Conservation (phyloP, 2,329 filamentous ascomycete species). For the Trichophyton schoenleinii region DNA sequence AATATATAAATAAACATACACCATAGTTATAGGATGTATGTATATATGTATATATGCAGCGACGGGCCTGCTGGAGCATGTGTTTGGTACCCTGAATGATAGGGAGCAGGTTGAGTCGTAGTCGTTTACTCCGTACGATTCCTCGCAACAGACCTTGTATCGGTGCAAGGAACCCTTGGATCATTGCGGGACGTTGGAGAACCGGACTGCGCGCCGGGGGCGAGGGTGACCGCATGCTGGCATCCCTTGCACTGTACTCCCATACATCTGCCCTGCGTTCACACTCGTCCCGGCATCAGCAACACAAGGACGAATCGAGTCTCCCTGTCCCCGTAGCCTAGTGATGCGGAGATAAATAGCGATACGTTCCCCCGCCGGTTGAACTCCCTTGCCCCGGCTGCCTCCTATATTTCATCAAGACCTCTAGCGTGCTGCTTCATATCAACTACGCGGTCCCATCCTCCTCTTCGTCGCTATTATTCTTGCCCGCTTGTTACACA, state of each 20-base stretch:
- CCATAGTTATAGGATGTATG: not conserved
- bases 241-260: not conserved
- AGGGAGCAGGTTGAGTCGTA: too few relatives aligned
- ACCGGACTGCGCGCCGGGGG: not conserved
- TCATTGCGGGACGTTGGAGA: not conserved
- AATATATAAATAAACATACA: not conserved
- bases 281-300: not conserved
- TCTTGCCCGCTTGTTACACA: not conserved
- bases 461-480: not conserved
- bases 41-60: not conserved
- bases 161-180: not conserved
- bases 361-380: not conserved
- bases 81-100: too few relatives aligned
- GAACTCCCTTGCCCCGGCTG: too few relatives aligned
- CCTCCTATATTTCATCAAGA: not conserved
- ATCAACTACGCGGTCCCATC: not conserved
- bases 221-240: slow-evolving; percentile 1
- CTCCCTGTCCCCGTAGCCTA: not conserved
- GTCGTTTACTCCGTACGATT: too few relatives aligned
- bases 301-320: not conserved
- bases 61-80: too few relatives aligned
- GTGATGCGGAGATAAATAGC: not conserved
- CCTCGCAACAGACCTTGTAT: too few relatives aligned
- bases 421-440: not conserved
- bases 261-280: not conserved